Percentiles rank a stretch among this genome's conserved stretches.
Evolutionary conservation across 257 asterid species (phyloP).

Genomic region (Primulina tabacum): DNA sequence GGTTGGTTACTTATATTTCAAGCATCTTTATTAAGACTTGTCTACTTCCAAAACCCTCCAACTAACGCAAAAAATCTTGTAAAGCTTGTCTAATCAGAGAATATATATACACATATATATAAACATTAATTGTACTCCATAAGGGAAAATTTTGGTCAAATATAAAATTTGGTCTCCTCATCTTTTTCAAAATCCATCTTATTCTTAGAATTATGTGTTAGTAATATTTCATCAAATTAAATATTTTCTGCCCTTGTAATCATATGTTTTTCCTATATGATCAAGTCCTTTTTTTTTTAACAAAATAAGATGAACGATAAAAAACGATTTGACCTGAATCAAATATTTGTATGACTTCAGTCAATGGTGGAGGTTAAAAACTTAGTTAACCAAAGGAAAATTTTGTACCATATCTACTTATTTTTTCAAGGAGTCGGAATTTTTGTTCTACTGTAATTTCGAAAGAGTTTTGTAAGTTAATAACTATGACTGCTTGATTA

Average conservation of each 20-base stretch:
- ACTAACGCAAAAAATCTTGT: slow-evolving; percentile 15
- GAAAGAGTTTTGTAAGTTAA: too few relatives aligned
- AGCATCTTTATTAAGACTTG: slow-evolving; percentile 19
- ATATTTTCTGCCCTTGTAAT: background rate
- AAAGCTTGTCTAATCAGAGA: slow-evolving; percentile 1
- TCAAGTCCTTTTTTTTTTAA: too few relatives aligned
- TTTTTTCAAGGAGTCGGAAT: background rate
- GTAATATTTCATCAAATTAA: background rate
- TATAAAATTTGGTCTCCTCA: too few relatives aligned
- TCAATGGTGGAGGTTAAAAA: too few relatives aligned
- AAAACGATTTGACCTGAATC: too few relatives aligned
- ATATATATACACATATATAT: background rate
- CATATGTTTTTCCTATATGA: too few relatives aligned
- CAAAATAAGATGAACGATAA: too few relatives aligned
- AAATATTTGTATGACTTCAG: too few relatives aligned
- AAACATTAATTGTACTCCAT: too few relatives aligned
- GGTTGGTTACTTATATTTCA: background rate
- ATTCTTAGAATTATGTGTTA: background rate
- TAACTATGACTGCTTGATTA: background rate
- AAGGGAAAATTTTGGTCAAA: too few relatives aligned
- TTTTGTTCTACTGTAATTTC: background rate
- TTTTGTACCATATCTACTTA: background rate
- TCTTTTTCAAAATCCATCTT: too few relatives aligned
- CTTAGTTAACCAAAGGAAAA: background rate
- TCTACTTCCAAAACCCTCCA: slow-evolving; percentile 14